Evolutionary conservation across 805 yeast species (phyloP).

Genomic region (Suhomyces vadensis): DNA sequence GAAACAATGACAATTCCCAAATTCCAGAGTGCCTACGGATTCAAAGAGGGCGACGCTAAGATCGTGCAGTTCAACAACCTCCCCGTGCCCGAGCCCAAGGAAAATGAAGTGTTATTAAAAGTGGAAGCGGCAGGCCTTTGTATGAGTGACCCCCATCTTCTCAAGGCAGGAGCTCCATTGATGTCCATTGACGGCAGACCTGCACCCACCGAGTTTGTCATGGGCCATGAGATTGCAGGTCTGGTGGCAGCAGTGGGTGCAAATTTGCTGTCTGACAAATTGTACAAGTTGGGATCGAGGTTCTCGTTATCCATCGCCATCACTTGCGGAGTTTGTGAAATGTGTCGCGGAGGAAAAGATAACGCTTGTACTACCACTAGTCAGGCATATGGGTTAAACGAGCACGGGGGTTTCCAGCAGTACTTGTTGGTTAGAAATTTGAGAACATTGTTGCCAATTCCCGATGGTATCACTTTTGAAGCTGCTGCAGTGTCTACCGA

Average conservation of each 20-base stretch:
- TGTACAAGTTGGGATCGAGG: slow-evolving; percentile 32
- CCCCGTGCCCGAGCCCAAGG: slow-evolving; percentile 33
- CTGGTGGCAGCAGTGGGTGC: slow-evolving; percentile 33
- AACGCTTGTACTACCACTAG: slow-evolving; percentile 24
- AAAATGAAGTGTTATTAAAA: slow-evolving; percentile 34
- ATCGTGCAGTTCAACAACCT: slow-evolving; percentile 28
- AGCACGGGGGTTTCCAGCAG: slow-evolving; percentile 45
- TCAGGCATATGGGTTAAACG: slow-evolving; percentile 35
- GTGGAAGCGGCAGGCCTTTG: slow-evolving; percentile 48
- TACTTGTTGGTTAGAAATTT: slow-evolving; percentile 39
- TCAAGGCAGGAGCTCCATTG: slow-evolving; percentile 17
- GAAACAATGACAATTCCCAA: slow-evolving; percentile 21
- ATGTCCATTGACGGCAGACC: slow-evolving; percentile 8
- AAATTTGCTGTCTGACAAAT: slow-evolving; percentile 20
- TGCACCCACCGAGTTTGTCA: slow-evolving; percentile 30
- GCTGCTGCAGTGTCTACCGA: slow-evolving; percentile 45
- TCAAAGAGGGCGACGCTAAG: slow-evolving; percentile 24
- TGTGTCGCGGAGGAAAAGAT: slow-evolving; percentile 39
- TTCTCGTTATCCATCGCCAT: slow-evolving; percentile 29
- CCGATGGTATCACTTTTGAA: slow-evolving; percentile 39
- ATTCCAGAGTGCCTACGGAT: slow-evolving; percentile 34
- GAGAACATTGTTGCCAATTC: slow-evolving; percentile 38
- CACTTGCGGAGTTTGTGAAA: slow-evolving; percentile 37
- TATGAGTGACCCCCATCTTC: slow-evolving; percentile 43
- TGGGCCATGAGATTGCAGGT: slow-evolving; percentile 50